A percentile compares a stretch with the other conserved stretches of the same genome.
Conservation (phyloP, 768 basidiomycete species). For the Mrakia frigida region DNA sequence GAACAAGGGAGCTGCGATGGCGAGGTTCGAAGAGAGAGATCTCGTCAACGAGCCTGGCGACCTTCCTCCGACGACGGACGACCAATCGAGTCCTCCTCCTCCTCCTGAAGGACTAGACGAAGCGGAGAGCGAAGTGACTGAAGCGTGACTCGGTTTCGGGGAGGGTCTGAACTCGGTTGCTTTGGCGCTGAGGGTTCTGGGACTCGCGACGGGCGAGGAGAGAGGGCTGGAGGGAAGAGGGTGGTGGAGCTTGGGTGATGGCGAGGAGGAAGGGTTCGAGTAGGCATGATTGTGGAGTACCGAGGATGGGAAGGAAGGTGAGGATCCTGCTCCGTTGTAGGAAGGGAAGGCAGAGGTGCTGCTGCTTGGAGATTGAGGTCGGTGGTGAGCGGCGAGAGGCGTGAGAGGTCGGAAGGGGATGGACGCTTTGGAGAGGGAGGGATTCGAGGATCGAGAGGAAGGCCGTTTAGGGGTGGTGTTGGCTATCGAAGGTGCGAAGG, state of each 20-base stretch:
- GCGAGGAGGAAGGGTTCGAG: conserved; percentile 3
- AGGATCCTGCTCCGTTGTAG: conserved; percentile 50
- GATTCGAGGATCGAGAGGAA: conserved; percentile 33
- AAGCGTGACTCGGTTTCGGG: neutral
- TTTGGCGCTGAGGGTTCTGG: conserved; percentile 19
- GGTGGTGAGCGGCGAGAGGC: conserved; percentile 4
- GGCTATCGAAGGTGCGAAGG: conserved; percentile 28
- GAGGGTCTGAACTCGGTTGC: conserved; percentile 30
- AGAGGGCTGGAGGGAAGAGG: conserved; percentile 4
- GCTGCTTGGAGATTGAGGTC: conserved; percentile 15
- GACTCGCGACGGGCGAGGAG: conserved; percentile 19
- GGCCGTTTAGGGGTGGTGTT: conserved; percentile 30
- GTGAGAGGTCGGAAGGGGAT: conserved; percentile 29
- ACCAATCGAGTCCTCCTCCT: conserved; percentile 19
- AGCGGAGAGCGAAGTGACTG: neutral
- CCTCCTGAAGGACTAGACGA: neutral
- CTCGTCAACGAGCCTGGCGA: conserved; percentile 53
- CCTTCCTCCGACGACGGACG: neutral
- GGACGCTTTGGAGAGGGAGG: conserved; percentile 31
- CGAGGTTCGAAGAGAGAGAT: conserved; percentile 22
- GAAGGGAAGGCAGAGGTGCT: conserved; percentile 62
- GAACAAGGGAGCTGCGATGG: conserved; percentile 20
- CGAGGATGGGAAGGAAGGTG: neutral
- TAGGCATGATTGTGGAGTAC: neutral
- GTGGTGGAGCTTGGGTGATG: neutral